Conservation (phyloP, 2,329 filamentous ascomycete species). For the Colletotrichum ledebouriae region DNA sequence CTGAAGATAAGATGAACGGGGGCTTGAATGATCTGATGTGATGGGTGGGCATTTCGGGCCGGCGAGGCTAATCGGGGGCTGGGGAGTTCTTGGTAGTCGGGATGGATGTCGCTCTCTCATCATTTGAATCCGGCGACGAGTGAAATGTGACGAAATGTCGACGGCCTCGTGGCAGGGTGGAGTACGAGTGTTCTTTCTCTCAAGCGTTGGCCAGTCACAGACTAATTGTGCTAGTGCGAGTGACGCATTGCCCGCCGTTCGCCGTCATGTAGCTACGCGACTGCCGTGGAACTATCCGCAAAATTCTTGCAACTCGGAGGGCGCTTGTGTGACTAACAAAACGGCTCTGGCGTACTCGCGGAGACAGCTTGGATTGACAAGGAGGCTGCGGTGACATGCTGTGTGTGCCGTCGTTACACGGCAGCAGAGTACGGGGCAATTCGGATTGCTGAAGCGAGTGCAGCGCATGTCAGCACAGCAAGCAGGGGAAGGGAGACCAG, state of each 20-base stretch:
- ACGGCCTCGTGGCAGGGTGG: neutral
- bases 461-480: slow-evolving; percentile 24
- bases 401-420: slow-evolving; percentile 38
- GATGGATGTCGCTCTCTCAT: neutral
- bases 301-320: neutral
- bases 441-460: slow-evolving; percentile 33
- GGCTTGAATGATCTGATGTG: slow-evolving; percentile 31
- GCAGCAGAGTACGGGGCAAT: slow-evolving; percentile 35
- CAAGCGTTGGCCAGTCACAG: neutral
- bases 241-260: neutral
- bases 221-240: neutral
- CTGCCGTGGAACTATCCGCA: slow-evolving; percentile 8
- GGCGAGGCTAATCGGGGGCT: slow-evolving; percentile 33
- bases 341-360: neutral
- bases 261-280: neutral
- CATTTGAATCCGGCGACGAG: neutral
- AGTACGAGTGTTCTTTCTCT: neutral
- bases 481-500: slow-evolving; percentile 14
- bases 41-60: slow-evolving; percentile 33
- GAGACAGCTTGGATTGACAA: neutral
- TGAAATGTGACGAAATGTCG: neutral
- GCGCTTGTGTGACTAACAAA: slow-evolving; percentile 2
- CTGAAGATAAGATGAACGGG: slow-evolving; percentile 30
- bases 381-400: slow-evolving; percentile 31
- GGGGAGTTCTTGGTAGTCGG: slow-evolving; percentile 18